Evolutionary conservation across 495 filamentous ascomycete species (phyloP).

Genomic region (Pseudevernia furfuracea): DNA sequence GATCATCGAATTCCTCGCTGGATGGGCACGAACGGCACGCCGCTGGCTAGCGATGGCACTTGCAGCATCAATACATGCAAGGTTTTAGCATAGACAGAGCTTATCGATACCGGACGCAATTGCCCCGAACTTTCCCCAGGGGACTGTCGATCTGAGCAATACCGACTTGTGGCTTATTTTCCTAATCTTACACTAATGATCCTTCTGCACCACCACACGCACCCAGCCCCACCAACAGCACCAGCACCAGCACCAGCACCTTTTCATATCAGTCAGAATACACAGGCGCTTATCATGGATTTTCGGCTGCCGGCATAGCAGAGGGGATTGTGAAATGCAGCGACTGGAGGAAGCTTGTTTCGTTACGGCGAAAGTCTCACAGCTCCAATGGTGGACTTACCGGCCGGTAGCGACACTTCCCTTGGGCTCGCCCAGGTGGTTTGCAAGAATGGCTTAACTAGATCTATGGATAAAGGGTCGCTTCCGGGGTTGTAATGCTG

Average conservation of each 20-base stretch:
- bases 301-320: conserved; percentile 7
- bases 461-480: conserved; percentile 15
- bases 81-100: conserved; percentile 17
- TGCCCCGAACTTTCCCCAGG: background rate
- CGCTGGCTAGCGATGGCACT: conserved; percentile 20
- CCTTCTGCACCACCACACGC: conserved; percentile 17
- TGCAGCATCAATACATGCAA: conserved; percentile 13
- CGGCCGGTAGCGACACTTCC: conserved; percentile 5
- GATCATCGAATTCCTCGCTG: background rate
- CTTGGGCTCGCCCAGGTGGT: background rate
- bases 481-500: conserved; percentile 20
- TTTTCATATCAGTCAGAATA: conserved; percentile 7
- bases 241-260: background rate
- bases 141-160: conserved; percentile 15
- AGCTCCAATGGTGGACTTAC: background rate
- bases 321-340: conserved; percentile 11
- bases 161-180: conserved; percentile 18
- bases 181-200: conserved; percentile 16
- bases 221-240: conserved; percentile 12
- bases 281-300: conserved; percentile 8
- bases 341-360: conserved; percentile 9
- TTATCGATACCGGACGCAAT: conserved; percentile 8
- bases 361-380: conserved; percentile 2
- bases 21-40: conserved; percentile 25
- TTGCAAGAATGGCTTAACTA: conserved; percentile 5